Percentiles rank a stretch among this genome's conserved stretches.
Evolutionary conservation across 495 filamentous ascomycete genomes (phyloP).

Genomic region (Tuber indicum): DNA sequence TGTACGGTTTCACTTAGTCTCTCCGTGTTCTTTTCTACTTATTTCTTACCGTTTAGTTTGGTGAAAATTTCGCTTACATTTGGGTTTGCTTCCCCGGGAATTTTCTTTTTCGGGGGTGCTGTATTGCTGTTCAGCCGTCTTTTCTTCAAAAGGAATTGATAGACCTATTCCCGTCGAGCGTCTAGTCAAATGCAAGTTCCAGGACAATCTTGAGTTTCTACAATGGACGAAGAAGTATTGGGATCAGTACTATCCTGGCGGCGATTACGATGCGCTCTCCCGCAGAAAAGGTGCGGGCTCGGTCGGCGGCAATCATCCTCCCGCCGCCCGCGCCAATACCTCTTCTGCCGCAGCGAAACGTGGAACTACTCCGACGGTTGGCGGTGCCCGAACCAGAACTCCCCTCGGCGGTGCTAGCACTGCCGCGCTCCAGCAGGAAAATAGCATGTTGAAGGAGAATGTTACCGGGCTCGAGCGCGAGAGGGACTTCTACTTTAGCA

Average conservation of each 20-base stretch:
- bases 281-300: conserved; percentile 75
- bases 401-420: conserved; percentile 52
- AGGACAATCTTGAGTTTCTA: conserved; percentile 98
- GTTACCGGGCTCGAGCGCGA: conserved; percentile 85
- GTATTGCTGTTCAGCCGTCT: conserved; percentile 54
- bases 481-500: conserved; percentile 98
- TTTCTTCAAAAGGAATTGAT: conserved; percentile 77
- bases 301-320: conserved; percentile 46
- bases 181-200: conserved; percentile 97
- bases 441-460: conserved; percentile 73
- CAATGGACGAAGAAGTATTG: conserved; percentile 95
- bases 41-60: conserved; percentile 1
- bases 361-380: conserved; percentile 68
- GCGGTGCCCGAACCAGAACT: conserved; percentile 48
- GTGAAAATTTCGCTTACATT: neutral
- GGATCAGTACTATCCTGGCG: conserved; percentile 96
- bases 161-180: conserved; percentile 78
- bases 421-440: conserved; percentile 71
- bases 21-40: neutral
- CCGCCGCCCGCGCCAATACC: conserved; percentile 47
- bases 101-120: conserved; percentile 11
- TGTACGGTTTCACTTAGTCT: conserved; percentile 53
- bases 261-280: conserved; percentile 84
- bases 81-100: conserved; percentile 19
- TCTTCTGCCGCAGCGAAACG: conserved; percentile 51